Percentiles rank a stretch among this genome's conserved stretches.
Conservation (phyloP, 306 rosid species). For the Quercus glauca region DNA sequence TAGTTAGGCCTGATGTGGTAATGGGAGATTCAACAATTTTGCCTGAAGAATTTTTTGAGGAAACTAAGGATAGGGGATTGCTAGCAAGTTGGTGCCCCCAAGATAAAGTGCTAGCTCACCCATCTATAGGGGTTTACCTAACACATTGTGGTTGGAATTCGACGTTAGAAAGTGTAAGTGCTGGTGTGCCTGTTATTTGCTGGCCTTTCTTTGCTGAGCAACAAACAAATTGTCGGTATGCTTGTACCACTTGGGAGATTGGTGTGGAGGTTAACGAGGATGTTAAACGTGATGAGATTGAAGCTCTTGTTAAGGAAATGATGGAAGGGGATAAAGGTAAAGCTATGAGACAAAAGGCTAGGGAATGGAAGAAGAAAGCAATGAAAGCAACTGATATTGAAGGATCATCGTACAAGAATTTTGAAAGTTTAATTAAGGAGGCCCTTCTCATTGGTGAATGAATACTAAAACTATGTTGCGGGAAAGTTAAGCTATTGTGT, state of each 20-base stretch:
- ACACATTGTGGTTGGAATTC: slow-evolving; percentile 44
- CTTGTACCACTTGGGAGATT: slow-evolving; percentile 23
- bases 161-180: slow-evolving; percentile 11
- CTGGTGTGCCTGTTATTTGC: slow-evolving; percentile 32
- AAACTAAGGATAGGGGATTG: slow-evolving; percentile 26
- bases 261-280: slow-evolving; percentile 29
- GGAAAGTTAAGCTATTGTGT: too few species aligned
- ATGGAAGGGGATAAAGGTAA: slow-evolving; percentile 23
- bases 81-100: slow-evolving; percentile 35
- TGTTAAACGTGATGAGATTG: slow-evolving; percentile 24
- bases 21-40: slow-evolving; percentile 11
- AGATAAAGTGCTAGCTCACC: slow-evolving; percentile 29
- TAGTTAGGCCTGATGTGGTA: slow-evolving; percentile 33
- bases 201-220: slow-evolving; percentile 44
- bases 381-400: too few species aligned
- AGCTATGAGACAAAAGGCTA: slow-evolving; percentile 16
- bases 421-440: too few species aligned
- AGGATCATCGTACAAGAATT: too few species aligned
- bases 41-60: slow-evolving; percentile 28
- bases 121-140: slow-evolving; percentile 28
- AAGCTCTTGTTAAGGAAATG: slow-evolving; percentile 30
- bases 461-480: too few species aligned
- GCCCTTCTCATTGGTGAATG: too few species aligned
- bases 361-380: slow-evolving; percentile 29
- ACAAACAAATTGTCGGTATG: slow-evolving; percentile 23